Base-by-base conservation (phyloP, 129 eudicot species). In the sunflower (Helianthus annuus) region DNA sequence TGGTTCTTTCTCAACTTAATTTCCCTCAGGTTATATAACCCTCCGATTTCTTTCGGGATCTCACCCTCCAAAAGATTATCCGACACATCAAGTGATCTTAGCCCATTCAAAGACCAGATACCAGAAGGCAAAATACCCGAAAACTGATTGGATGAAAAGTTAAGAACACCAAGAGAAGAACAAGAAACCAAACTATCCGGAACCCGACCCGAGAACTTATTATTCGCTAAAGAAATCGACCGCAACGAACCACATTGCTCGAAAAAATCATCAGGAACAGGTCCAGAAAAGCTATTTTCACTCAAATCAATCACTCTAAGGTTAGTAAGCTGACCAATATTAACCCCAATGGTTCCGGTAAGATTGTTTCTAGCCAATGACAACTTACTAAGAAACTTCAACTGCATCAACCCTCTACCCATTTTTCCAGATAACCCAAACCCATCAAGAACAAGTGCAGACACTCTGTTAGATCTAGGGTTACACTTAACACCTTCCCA, bases 391-490 rank as follows among this genome's bases (percentile, higher is more conserved):
- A 92, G 86, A 79, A 72, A 88, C 51, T 85, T 84, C 32, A 92
- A 71, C 67, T 84, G 93, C 69, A 92, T 81, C 0, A 92, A 68
- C 7, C 97, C 97, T 59, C 93, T 68, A 10, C 97, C 87, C 70
- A 92, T 74, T 49, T 80, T 81, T 1, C 97, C 97, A 1, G 97
- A 86, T 9, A 92, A 86, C 16, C 82, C 84, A 48, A 86, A 86
- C 2, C 96, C 91, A 56, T 92, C 96, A 58, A 92, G 93, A 64
- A 86, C 88, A 69, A 92, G 82, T 34, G 89, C 94, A 46, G 96
- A 78, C 7, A 92, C 97, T 78, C 97, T 75, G 56, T 86, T 89
- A 68, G 97, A 92, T 92, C 91, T 86, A 61, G 97, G 91, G 84
- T 86, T 88, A 78, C 97, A 92, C 67, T 51, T 66, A 38, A 92